Evolutionary conservation across 2,329 filamentous ascomycete species (phyloP), one percentile per base, ranked within the genome.

Genomic region (Colletotrichum sp.): DNA sequence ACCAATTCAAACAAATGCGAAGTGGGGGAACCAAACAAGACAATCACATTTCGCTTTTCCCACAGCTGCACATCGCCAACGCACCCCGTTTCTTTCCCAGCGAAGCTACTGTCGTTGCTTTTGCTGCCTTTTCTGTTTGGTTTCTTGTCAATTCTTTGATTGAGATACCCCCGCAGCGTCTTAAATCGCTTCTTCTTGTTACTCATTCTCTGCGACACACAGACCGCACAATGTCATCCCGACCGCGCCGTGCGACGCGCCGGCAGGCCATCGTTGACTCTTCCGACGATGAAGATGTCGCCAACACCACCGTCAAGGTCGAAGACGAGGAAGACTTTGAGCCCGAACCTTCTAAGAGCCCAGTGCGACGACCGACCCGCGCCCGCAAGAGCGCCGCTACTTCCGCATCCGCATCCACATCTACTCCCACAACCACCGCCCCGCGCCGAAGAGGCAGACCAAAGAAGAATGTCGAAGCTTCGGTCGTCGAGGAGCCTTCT

Each of bases 281-380:
- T 10, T 95, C 96, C 57, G 95, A 98, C 75, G 94, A 95, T 72
- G 92, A 94, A 78, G 88, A 92, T 71, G 85, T 91, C 80, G 88
- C 90, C 77, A 88, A 91, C 81, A 89, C 91, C 68, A 87, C 83
- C 57, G 83, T 79, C 60, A 83, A 81, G 76, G 87, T 92, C 39
- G 88, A 91, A 18, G 90, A 93, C 66, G 94, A 95, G 78, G 94
- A 96, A 66, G 95, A 98, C 66, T 97, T 96, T 81, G 94, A 94
- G 60, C 95, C 95, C 4, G 94, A 93, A 64, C 90, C 93, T 2
- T 88, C 90, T 75, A 88, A 87, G 63, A 91, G 88, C 75, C 86
- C 89, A 36, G 63, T 68, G 64, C 88, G 90, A 78, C 90, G 93
- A 76, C 88, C 90, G 69, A 85, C 87, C 24, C 82, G 81, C 26